Conservation (phyloP, 83 land plant species). For the Picea abies region DNA sequence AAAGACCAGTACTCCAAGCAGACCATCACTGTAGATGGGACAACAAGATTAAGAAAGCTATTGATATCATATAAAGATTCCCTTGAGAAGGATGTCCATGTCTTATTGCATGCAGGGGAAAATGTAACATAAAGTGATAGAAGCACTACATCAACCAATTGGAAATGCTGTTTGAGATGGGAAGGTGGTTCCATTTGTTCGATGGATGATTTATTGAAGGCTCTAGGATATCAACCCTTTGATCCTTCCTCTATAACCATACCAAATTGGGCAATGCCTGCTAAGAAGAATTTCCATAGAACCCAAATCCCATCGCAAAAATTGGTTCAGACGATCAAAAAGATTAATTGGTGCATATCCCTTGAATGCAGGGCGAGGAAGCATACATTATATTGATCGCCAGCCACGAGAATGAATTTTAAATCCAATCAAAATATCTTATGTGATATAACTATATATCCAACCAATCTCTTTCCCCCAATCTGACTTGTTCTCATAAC, state of each 20-base stretch:
- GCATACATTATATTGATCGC: conserved; percentile 87
- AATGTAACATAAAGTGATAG: too few relatives aligned
- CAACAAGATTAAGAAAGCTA: too few relatives aligned
- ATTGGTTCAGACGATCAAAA: conserved; percentile 81
- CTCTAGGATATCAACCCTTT: conserved; percentile 22
- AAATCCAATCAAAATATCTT: conserved; percentile 87
- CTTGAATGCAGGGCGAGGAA: conserved; percentile 79
- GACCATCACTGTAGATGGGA: too few relatives aligned
- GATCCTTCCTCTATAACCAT: conserved; percentile 75
- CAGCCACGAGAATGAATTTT: conserved; percentile 90
- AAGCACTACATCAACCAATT: too few relatives aligned
- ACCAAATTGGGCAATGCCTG: conserved; percentile 89
- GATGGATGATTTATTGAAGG: too few relatives aligned
- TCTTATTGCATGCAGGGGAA: too few relatives aligned
- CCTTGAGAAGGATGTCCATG: too few relatives aligned
- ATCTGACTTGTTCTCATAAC: conserved; percentile 42
- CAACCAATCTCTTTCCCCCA: conserved; percentile 65
- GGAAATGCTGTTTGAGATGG: too few relatives aligned
- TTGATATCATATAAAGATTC: too few relatives aligned
- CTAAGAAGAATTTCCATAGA: conserved; percentile 80
- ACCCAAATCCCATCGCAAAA: conserved; percentile 85
- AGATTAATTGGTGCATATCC: conserved; percentile 86
- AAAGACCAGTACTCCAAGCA: too few relatives aligned
- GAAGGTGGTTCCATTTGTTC: too few relatives aligned
- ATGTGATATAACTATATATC: conserved; percentile 82